Evolutionary conservation across 2,329 filamentous ascomycete genomes (phyloP), one percentile per base, ranked within the genome.

Genomic region (Aschersonia sp.): DNA sequence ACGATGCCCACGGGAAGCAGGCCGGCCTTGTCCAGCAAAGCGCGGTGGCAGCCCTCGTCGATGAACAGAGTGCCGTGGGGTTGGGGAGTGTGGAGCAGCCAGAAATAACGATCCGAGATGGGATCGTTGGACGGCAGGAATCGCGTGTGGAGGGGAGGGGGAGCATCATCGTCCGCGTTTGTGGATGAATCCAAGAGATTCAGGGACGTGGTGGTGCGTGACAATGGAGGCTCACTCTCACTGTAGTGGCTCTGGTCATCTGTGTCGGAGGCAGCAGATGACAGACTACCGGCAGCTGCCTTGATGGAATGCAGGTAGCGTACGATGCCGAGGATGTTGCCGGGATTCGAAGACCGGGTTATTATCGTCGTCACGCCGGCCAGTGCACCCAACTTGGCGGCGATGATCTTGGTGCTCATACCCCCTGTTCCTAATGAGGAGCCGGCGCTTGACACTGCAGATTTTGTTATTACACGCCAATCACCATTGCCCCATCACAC

Each of bases 401-500:
- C 92, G 30, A 94, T 82, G 56, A 98, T 95, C 69, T 98, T 98
- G 49, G 92, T 98, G 53, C 84, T 83, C 92, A 98, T 98, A 43
- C 92, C 92, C 22, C 92, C 92, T 2, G 92, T 98, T 29, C 92
- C 92, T 12, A 98, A 69, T 4, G 84, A 74, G 3, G 88, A 95
- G 4, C 92, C 92, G 29, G 87, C 85, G 32, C 84, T 87, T 3
- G 89, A 95, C 6, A 95, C 88, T 83, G 29, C 46, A 8, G 2
- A 37, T 9, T 12, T 8, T 12, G 12, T 37, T 5, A 37, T 9
- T 8, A 37, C 35, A 12, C 12, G 35, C 12, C 35, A 37, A 12
- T 12, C 8, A 12, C 12, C 35, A 37, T 37, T 37, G 22, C 22
- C 22, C 22, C 22, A 22, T 22, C 22, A 22, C 22, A 22, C 22